Evolutionary conservation across 768 basidiomycete genomes (phyloP).

Genomic region (Fibroporia radiculosa): DNA sequence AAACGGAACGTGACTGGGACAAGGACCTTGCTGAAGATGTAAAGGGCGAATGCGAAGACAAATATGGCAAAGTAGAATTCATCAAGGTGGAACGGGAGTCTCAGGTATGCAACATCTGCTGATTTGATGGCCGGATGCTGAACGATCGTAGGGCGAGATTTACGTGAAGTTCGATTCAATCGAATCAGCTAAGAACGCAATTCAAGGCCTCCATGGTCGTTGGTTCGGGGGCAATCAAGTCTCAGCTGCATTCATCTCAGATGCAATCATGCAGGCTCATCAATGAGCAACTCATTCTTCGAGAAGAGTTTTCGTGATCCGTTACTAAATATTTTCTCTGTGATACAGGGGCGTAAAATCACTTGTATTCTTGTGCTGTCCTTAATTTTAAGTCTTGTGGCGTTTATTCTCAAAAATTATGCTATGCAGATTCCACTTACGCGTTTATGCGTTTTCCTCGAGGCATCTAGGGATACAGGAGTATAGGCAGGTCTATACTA

Average conservation of each 20-base stretch:
- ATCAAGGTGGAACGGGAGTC: conserved; percentile 95
- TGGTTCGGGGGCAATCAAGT: conserved; percentile 96
- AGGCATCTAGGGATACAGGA: conserved; percentile 6
- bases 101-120: conserved; percentile 47
- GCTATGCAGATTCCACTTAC: conserved; percentile 17
- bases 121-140: not conserved
- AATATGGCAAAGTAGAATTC: conserved; percentile 80
- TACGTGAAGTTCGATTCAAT: conserved; percentile 85
- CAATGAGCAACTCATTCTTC: conserved; percentile 35
- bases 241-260: conserved; percentile 82
- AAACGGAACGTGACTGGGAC: conserved; percentile 96
- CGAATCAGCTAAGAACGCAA: conserved; percentile 74
- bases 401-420: conserved; percentile 15
- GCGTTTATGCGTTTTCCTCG: conserved; percentile 3
- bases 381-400: conserved; percentile 9
- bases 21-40: conserved; percentile 94
- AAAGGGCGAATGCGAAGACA: conserved; percentile 85
- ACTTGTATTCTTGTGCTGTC: conserved; percentile 14
- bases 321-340: conserved; percentile 12
- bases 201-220: conserved; percentile 89
- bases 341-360: conserved; percentile 10
- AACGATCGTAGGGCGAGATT: conserved; percentile 74
- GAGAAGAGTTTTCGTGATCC: not conserved
- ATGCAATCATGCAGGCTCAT: conserved; percentile 90
- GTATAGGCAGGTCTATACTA: conserved; percentile 33